Evolutionary conservation across 2,329 filamentous ascomycete genomes (phyloP), one percentile per base, ranked within the genome.

Genomic region (Monosporascus ibericus): DNA sequence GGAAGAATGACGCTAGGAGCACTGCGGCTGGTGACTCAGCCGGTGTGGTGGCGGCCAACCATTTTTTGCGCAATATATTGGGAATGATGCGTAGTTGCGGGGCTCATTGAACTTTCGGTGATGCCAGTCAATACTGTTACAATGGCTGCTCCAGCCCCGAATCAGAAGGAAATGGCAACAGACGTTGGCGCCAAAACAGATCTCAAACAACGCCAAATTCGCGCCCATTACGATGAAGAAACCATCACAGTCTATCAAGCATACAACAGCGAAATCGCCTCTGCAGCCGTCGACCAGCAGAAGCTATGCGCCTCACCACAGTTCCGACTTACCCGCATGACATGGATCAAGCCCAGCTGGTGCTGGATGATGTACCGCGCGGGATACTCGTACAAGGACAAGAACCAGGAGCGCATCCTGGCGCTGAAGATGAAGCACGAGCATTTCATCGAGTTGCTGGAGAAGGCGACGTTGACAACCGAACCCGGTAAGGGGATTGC

Each of bases 331-430:
- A 66, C 66, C 1, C 75, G 82, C 49, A 85, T 84, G 81, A 85
- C 82, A 4, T 85, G 82, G 82, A 77, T 85, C 58, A 85, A 85
- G 60, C 81, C 81, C 0, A 79, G 75, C 53, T 86, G 81, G 75
- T 67, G 70, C 47, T 86, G 82, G 82, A 82, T 84, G 76, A 77
- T 84, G 66, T 85, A 86, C 62, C 80, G 82, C 47, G 72, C 74
- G 20, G 82, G 81, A 17, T 86, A 84, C 68, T 78, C 77, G 0
- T 75, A 72, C 64, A 85, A 85, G 59, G 79, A 82, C 54, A 30
- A 63, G 0, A 65, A 74, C 3, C 82, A 86, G 64, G 71, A 74
- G 36, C 75, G 74, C 47, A 79, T 85, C 25, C 71, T 86, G 1
- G 81, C 82, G 0, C 67, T 86, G 5, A 75, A 71, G 48, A 78